phyloP scores from a whole-genome alignment of 805 yeast species.

The Debaryomyces hansenii region DNA sequence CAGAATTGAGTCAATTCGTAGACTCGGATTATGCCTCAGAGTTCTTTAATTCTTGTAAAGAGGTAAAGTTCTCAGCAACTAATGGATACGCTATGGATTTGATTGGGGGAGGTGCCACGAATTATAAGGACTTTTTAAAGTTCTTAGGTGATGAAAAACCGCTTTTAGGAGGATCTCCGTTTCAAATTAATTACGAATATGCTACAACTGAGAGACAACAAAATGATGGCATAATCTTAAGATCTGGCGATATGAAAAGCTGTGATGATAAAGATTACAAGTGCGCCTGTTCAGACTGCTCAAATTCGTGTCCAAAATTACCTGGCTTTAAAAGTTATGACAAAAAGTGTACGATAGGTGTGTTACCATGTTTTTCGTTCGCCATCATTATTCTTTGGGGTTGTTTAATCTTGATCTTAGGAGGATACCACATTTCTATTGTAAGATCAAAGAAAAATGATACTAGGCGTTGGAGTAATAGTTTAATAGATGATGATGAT shows the following conservation, averaged over 20 bases:
- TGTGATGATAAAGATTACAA: slow-evolving; percentile 69
- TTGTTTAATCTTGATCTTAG: slow-evolving; percentile 38
- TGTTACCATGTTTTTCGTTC: slow-evolving; percentile 73
- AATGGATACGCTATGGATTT: slow-evolving; percentile 96
- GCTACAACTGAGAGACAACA: slow-evolving; percentile 17
- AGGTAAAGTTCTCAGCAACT: slow-evolving; percentile 89
- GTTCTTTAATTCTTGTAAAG: slow-evolving; percentile 82
- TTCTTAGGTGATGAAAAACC: slow-evolving; percentile 96
- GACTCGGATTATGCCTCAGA: slow-evolving; percentile 57
- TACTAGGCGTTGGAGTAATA: neutral
- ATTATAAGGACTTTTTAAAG: slow-evolving; percentile 70
- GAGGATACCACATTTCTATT: slow-evolving; percentile 36
- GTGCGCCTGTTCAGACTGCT: slow-evolving; percentile 93
- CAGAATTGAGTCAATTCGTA: slow-evolving; percentile 66
- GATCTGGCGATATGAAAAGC: slow-evolving; percentile 31
- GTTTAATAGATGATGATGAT: slow-evolving; percentile 6
- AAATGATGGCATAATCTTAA: slow-evolving; percentile 17
- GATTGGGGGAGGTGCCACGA: slow-evolving; percentile 94
- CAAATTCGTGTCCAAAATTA: slow-evolving; percentile 71
- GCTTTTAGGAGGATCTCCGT: slow-evolving; percentile 90
- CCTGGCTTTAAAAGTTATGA: slow-evolving; percentile 41
- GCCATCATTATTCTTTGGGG: slow-evolving; percentile 54
- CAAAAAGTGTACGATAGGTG: slow-evolving; percentile 54
- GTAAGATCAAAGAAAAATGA: slow-evolving; percentile 13
- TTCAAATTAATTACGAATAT: slow-evolving; percentile 80